Evolutionary conservation across 371 early-diverging fungal genomes (phyloP).

Genomic region (Choanephora cucurbitarum): DNA sequence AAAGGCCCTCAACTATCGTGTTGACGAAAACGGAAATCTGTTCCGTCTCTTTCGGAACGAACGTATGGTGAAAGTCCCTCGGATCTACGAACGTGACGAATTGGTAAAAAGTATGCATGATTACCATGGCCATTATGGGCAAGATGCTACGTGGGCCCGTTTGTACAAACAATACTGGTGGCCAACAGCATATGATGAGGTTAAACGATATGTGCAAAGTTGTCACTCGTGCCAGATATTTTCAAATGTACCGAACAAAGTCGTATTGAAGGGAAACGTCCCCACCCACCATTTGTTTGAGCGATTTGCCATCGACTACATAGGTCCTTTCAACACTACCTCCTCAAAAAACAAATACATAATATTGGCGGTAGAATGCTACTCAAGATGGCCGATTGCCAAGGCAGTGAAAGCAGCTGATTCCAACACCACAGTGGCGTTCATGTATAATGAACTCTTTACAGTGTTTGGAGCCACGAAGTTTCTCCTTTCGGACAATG

Average conservation of each 20-base stretch:
- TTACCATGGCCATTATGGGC: constrained; percentile 17
- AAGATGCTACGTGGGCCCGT: constrained; percentile 4
- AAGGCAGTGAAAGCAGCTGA: no score
- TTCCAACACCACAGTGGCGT: constrained; percentile 28
- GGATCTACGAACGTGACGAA: no score
- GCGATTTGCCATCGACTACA: constrained; percentile 36
- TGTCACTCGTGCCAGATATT: background rate
- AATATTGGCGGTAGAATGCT: no score
- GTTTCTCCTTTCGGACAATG: no score
- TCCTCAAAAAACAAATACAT: constrained; percentile 38
- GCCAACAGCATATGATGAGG: constrained; percentile 4
- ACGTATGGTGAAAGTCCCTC: no score
- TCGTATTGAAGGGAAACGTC: background rate
- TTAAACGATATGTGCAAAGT: background rate
- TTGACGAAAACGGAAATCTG: no score
- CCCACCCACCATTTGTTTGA: constrained; percentile 22
- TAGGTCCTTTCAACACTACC: constrained; percentile 30
- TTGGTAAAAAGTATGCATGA: no score
- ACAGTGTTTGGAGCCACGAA: no score
- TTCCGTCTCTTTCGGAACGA: no score
- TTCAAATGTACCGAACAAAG: background rate
- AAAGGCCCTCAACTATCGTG: no score
- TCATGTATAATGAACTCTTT: constrained; percentile 43
- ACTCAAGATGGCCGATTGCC: no score
- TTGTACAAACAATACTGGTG: constrained; percentile 10